phyloP scores from a whole-genome alignment of 2,329 filamentous ascomycete genomes.

The Ambrosiella beaveri region DNA sequence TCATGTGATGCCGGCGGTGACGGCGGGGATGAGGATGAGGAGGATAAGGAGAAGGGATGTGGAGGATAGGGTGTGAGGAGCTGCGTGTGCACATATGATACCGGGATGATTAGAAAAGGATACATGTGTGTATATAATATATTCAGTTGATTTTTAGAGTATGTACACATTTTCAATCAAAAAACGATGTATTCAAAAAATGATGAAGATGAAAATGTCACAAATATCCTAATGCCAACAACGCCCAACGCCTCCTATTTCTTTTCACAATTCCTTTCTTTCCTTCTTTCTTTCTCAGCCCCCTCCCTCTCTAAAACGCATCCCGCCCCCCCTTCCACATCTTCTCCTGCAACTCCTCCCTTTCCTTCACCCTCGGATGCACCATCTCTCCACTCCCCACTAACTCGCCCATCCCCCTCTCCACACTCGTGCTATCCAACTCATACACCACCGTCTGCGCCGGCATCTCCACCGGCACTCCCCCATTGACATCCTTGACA shows the following conservation, averaged over 20 bases:
- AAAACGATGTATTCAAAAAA: background rate
- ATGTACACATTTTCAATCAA: background rate
- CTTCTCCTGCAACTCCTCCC: constrained; percentile 17
- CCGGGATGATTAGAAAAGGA: background rate
- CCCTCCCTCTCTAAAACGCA: background rate
- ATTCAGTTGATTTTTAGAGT: background rate
- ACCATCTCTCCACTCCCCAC: constrained; percentile 7
- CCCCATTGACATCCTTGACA: background rate
- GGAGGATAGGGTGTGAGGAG: background rate
- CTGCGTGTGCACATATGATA: background rate
- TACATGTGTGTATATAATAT: background rate
- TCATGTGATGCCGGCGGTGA: background rate
- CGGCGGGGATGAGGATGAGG: background rate
- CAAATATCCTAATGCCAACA: background rate
- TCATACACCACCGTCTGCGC: constrained; percentile 5
- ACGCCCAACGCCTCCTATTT: background rate
- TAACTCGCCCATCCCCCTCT: constrained; percentile 7
- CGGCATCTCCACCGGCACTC: background rate
- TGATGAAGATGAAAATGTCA: background rate
- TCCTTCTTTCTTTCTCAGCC: background rate
- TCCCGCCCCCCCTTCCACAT: background rate
- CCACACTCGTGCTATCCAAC: constrained; percentile 8
- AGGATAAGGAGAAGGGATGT: background rate
- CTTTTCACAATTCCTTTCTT: background rate
- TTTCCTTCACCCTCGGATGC: constrained; percentile 7